phyloP scores from a whole-genome alignment of 2,329 filamentous ascomycete genomes.

The Fusarium sp. region DNA sequence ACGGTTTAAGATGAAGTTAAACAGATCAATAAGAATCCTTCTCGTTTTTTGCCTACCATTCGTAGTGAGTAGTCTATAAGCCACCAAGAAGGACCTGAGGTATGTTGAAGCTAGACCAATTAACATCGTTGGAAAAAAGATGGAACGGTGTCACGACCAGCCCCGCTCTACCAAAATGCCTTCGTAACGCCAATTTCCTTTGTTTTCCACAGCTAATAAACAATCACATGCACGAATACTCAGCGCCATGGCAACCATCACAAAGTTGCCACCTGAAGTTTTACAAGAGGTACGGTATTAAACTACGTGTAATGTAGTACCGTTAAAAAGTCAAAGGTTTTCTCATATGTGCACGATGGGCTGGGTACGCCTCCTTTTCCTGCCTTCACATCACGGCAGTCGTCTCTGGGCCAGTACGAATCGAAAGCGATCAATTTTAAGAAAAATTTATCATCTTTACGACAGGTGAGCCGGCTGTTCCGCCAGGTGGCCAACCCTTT shows the following conservation, averaged over 20 bases:
- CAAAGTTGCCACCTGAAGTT: neutral
- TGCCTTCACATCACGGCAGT: neutral
- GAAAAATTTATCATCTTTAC: neutral
- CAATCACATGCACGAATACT: too few relatives aligned
- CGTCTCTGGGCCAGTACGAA: neutral
- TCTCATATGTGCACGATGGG: neutral
- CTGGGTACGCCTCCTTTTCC: neutral
- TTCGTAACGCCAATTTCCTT: neutral
- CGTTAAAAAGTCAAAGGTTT: neutral
- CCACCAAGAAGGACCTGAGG: neutral
- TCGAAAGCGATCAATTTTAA: neutral
- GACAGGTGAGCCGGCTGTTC: neutral
- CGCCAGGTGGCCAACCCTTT: neutral
- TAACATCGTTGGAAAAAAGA: neutral
- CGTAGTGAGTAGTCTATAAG: too few relatives aligned
- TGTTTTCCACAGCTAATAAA: neutral
- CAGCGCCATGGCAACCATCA: neutral
- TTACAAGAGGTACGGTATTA: neutral
- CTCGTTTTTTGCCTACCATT: too few relatives aligned
- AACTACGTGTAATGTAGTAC: fast-evolving
- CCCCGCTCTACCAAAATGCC: neutral
- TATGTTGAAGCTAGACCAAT: neutral
- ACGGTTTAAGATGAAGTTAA: neutral
- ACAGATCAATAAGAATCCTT: too few relatives aligned
- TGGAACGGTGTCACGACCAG: neutral